Conservation (phyloP, 2,329 filamentous ascomycete genomes). For the Herpotrichia juniperi region DNA sequence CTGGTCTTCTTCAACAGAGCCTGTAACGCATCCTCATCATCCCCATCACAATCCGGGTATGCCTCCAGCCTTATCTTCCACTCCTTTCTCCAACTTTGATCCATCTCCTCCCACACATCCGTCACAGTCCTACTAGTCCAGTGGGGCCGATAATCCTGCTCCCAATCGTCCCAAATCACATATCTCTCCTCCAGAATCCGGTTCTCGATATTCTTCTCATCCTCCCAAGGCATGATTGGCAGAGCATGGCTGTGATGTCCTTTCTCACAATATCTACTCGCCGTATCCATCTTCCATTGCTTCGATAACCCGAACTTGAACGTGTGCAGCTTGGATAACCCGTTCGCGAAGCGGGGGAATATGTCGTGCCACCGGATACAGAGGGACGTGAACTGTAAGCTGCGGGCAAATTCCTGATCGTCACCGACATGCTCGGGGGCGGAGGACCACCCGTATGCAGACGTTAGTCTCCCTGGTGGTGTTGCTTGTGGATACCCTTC, state of each 20-base stretch:
- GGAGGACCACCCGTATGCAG: too few relatives aligned
- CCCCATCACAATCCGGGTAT: too few relatives aligned
- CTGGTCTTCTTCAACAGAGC: too few relatives aligned
- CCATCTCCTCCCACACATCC: too few relatives aligned
- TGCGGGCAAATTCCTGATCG: neutral
- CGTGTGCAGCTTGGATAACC: neutral
- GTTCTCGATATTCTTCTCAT: conserved; percentile 9
- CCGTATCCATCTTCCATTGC: conserved; percentile 8
- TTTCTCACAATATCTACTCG: neutral
- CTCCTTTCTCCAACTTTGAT: too few relatives aligned
- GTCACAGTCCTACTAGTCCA: too few relatives aligned
- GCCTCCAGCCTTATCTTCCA: too few relatives aligned
- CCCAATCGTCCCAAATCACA: too few relatives aligned
- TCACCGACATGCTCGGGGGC: neutral
- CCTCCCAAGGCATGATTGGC: conserved; percentile 14
- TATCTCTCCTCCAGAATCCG: conserved; percentile 7
- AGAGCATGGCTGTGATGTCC: neutral
- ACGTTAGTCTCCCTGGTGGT: neutral
- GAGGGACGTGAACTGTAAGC: neutral
- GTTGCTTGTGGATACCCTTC: conserved; percentile 7
- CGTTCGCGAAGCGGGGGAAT: conserved; percentile 5
- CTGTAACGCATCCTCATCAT: too few relatives aligned
- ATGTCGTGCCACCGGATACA: conserved; percentile 11
- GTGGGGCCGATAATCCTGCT: too few relatives aligned
- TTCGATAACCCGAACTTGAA: conserved; percentile 12